Conservation (phyloP, 2,329 filamentous ascomycete genomes). For the Colletotrichum gigasporum region DNA sequence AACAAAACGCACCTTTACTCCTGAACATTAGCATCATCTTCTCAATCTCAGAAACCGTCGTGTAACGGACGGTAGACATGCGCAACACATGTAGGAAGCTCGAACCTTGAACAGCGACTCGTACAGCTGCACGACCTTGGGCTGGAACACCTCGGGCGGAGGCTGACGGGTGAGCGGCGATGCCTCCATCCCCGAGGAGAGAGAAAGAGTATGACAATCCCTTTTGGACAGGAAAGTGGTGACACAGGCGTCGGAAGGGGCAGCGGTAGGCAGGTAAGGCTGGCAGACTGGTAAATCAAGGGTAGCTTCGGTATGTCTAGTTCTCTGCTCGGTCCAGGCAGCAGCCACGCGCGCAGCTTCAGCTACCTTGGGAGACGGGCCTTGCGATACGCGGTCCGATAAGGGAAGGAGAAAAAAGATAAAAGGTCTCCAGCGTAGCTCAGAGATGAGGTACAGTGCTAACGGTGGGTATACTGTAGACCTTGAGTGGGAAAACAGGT, state of each 20-base stretch:
- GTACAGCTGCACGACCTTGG: conserved; percentile 93
- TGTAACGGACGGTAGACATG: background rate
- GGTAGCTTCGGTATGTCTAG: background rate
- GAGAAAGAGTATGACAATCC: background rate
- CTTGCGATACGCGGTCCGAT: conserved; percentile 23
- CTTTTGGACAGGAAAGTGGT: background rate
- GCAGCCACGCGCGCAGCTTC: background rate
- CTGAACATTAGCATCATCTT: background rate
- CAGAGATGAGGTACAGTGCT: no score
- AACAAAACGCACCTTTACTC: background rate
- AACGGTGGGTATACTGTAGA: no score
- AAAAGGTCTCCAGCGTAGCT: background rate
- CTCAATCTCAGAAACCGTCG: no score
- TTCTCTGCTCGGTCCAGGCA: background rate
- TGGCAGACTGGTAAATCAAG: no score
- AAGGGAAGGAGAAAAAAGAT: conserved; percentile 7
- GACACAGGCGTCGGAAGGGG: background rate
- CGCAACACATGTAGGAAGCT: background rate
- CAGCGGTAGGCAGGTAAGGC: background rate
- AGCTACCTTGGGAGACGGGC: background rate
- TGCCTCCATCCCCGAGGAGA: conserved; percentile 71
- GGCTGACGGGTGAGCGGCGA: conserved; percentile 94
- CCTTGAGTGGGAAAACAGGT: no score
- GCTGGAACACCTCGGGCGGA: conserved; percentile 89
- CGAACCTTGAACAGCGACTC: conserved; percentile 80